Base-by-base conservation (phyloP, 2,329 filamentous ascomycete species). In the Calonectria multiphialidica region DNA sequence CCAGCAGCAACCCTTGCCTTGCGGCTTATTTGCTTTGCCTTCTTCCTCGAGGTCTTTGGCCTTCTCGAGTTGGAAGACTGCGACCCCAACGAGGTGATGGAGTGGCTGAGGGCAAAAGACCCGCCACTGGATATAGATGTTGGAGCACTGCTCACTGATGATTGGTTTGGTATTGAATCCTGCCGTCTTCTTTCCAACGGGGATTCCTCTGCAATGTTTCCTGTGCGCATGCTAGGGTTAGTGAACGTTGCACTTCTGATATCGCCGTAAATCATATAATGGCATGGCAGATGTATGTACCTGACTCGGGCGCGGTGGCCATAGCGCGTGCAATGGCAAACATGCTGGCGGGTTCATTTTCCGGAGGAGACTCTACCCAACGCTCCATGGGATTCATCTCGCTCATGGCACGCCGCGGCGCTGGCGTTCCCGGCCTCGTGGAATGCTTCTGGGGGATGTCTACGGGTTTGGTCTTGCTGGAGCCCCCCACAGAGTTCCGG, bases 381-480 rank as follows among this genome's bases (percentile, higher is more conserved):
- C 79, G 73, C 67, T 80, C 74, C 70, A 80, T 70, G 3, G 78
- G 78, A 30, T 75, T 76, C 72, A 75, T 71, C n/a, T 66, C 61
- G 13, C 49, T 35, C 2, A 72, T 44, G 10, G 70, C 66, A n/a
- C 62, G 59, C 1, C 57, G 37, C 28, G 65, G 62, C 6, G 73
- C 86, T 9, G 86, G 85, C 70, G 86, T 83, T 1, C 72, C 74
- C 5, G 75, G 72, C 23, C 76, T 68, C 50, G 64, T 50, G 3
- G 33, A 30, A 15, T 16, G 28, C n/a, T 23, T 68, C 40, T 84
- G 80, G 23, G 91, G 90, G 49, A 93, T 92, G 70, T 91, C 87
- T 68, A 93, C 89, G 1, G 89, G 73, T 7, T 61, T 50, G 8
- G 66, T 62, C 30, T 69, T 44, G 49, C 42, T 42, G 28, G 30